phyloP scores from a whole-genome alignment of 345 rosid genomes.

The Lagerstroemia speciosa region DNA sequence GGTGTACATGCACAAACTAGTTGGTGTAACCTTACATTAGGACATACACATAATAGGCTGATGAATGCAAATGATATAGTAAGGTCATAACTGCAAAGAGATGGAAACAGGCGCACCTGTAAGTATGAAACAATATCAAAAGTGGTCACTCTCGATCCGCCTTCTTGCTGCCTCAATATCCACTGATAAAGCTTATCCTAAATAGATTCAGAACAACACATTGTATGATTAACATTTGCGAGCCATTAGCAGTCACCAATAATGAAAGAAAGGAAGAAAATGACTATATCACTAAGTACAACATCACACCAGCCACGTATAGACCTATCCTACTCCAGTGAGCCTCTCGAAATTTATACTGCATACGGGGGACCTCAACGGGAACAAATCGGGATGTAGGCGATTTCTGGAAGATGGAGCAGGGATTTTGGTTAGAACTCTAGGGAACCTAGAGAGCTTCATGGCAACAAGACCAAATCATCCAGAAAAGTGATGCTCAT shows the following conservation, averaged over 20 bases:
- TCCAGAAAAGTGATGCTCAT: not conserved
- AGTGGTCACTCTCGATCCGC: slow-evolving; percentile 55
- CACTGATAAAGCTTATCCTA: slow-evolving; percentile 79
- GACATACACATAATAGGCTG: not conserved
- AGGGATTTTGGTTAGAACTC: not conserved
- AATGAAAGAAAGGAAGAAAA: not conserved
- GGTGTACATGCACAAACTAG: not conserved
- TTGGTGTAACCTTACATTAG: not conserved
- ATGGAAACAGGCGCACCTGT: slow-evolving; percentile 35
- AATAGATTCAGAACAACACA: not conserved
- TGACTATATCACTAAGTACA: not conserved
- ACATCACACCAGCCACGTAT: not conserved
- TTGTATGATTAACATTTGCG: too few relatives aligned
- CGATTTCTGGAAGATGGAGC: not conserved
- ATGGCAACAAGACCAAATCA: not conserved
- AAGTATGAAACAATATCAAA: slow-evolving; percentile 50
- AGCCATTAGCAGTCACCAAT: not conserved
- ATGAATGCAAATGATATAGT: not conserved
- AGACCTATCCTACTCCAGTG: not conserved
- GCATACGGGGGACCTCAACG: not conserved
- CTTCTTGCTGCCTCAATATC: slow-evolving; percentile 67
- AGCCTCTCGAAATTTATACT: not conserved
- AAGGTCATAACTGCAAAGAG: not conserved
- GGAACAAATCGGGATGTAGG: not conserved
- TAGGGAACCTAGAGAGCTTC: not conserved